phyloP scores from a whole-genome alignment of 192 early-diverging fungal species.

The Entomortierella parvispora region DNA sequence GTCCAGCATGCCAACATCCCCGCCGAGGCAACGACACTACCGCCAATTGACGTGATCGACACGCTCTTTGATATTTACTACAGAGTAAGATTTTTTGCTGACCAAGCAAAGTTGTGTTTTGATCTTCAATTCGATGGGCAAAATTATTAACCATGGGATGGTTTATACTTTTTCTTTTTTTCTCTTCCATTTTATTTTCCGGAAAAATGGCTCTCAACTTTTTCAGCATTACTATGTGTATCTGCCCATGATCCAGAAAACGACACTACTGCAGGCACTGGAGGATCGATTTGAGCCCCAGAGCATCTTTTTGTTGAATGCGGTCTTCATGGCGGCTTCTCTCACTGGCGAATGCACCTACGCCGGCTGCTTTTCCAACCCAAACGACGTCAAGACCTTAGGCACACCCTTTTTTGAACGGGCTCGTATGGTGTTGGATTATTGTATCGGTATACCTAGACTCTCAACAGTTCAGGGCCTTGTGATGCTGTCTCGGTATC shows the following conservation, averaged over 20 bases:
- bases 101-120: too few relatives aligned
- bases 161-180: not conserved
- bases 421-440: constrained; percentile 45
- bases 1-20: constrained; percentile 24
- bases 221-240: constrained; percentile 34
- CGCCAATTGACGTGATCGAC: constrained; percentile 35
- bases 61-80: constrained; percentile 47
- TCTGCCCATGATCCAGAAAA: constrained; percentile 47
- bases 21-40: constrained; percentile 27
- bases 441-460: constrained; percentile 45
- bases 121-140: not conserved
- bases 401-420: constrained; percentile 47
- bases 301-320: constrained; percentile 46
- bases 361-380: constrained; percentile 27
- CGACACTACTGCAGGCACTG: constrained; percentile 34
- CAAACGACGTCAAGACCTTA: constrained; percentile 33
- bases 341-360: constrained; percentile 39
- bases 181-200: not conserved
- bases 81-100: constrained; percentile 7
- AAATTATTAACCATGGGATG: not conserved
- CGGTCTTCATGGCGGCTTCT: constrained; percentile 43
- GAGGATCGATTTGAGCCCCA: constrained; percentile 50
- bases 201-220: too few relatives aligned
- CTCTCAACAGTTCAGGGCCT: constrained; percentile 44
- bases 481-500: constrained; percentile 47